Evolutionary conservation across 345 rosid genomes (phyloP).

Genomic region (Gossypium sturtianum): DNA sequence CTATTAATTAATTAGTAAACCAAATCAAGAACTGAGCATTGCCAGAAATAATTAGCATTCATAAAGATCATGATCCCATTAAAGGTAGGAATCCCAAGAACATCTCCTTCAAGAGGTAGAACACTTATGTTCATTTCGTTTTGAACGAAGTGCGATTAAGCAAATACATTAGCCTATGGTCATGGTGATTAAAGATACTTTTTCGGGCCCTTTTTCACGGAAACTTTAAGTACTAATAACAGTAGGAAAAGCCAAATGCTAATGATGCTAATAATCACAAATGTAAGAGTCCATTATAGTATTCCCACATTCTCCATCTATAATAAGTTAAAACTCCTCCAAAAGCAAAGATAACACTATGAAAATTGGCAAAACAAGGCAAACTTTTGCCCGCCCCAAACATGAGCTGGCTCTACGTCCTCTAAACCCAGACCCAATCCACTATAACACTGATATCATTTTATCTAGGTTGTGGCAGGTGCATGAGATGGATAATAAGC

Average conservation of each 20-base stretch:
- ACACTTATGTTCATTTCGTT: neutral
- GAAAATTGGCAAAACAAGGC: neutral
- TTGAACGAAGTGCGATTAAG: neutral
- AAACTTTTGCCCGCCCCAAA: neutral
- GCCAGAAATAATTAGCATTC: neutral
- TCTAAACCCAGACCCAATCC: neutral
- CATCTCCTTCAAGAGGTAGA: neutral
- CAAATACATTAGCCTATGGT: neutral
- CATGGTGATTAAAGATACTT: neutral
- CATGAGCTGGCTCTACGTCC: neutral
- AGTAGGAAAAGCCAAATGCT: neutral
- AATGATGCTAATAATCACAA: neutral
- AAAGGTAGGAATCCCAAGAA: no score
- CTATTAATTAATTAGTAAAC: neutral
- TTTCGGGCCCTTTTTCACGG: neutral
- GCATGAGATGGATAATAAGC: no score
- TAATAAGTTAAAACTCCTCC: neutral
- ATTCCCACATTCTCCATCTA: neutral
- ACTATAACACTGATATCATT: neutral
- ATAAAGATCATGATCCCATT: neutral
- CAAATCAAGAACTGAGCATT: neutral
- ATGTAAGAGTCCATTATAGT: neutral
- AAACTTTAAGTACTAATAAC: neutral
- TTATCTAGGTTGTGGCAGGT: neutral
- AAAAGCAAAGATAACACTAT: neutral